Evolutionary conservation across 805 yeast genomes (phyloP).

Genomic region (Diddensiella transvaalensis): DNA sequence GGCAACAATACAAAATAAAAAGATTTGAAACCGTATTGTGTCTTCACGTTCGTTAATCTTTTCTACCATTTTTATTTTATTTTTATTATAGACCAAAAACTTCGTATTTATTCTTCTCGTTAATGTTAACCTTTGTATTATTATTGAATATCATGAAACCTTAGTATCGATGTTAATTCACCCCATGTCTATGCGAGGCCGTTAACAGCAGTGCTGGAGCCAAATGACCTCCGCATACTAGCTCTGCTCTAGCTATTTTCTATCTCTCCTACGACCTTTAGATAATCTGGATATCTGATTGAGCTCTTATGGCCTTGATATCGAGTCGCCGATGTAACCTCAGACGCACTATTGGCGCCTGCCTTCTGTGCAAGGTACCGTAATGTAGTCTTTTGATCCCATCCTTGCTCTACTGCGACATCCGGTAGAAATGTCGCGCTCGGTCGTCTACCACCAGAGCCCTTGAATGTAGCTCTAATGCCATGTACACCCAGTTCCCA

Average conservation of each 20-base stretch:
- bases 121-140: not conserved
- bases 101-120: not conserved
- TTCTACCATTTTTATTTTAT: not conserved
- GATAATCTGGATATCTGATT: constrained; percentile 42
- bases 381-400: constrained; percentile 73
- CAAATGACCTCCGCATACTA: not conserved
- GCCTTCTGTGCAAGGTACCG: constrained; percentile 71
- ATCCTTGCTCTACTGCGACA: constrained; percentile 83
- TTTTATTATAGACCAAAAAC: constrained; percentile 3
- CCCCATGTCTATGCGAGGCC: no score
- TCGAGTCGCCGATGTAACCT: constrained; percentile 45
- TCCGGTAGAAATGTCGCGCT: constrained; percentile 87
- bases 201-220: no score
- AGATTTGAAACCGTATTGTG: no score
- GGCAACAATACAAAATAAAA: not conserved
- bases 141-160: no score
- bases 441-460: constrained; percentile 36
- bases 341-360: constrained; percentile 30
- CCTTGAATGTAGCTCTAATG: constrained; percentile 52
- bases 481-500: constrained; percentile 89
- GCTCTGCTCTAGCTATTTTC: no score
- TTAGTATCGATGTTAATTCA: no score
- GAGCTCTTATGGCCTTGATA: constrained; percentile 53
- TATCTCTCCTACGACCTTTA: constrained; percentile 12
- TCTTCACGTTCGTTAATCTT: not conserved